Percentiles rank a stretch among this genome's conserved stretches.
Conservation (phyloP, 2,329 filamentous ascomycete species). For the Laburnicola sp. region DNA sequence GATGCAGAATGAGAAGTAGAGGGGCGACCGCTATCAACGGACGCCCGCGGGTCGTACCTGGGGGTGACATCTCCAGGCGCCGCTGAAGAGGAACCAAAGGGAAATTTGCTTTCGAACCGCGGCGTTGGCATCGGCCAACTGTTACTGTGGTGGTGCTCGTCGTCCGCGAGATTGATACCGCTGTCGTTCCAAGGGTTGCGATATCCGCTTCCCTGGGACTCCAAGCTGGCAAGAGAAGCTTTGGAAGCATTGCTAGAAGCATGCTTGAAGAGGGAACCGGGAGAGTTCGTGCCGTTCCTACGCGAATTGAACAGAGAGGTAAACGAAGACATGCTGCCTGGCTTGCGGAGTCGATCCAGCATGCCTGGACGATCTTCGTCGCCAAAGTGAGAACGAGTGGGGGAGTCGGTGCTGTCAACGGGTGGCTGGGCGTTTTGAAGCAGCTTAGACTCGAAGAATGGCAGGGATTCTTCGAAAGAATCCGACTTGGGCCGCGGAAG, state of each 20-base stretch:
- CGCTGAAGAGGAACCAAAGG: slow-evolving; percentile 57
- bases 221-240: slow-evolving; percentile 92
- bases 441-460: slow-evolving; percentile 95
- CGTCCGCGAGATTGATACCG: slow-evolving; percentile 86
- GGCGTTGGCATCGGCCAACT: slow-evolving; percentile 46
- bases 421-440: slow-evolving; percentile 87
- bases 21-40: slow-evolving; percentile 87
- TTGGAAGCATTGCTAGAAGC: slow-evolving; percentile 89
- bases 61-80: slow-evolving; percentile 78
- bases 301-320: slow-evolving; percentile 94
- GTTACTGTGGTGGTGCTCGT: slow-evolving; percentile 65
- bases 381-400: slow-evolving; percentile 80
- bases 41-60: slow-evolving; percentile 79
- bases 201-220: slow-evolving; percentile 92
- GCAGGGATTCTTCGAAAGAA: slow-evolving; percentile 95
- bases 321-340: slow-evolving; percentile 90
- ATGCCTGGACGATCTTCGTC: slow-evolving; percentile 79
- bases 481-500: slow-evolving; percentile 98
- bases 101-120: slow-evolving; percentile 62
- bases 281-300: slow-evolving; percentile 86
- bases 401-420: slow-evolving; percentile 77
- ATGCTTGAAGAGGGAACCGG: slow-evolving; percentile 80
- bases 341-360: slow-evolving; percentile 91
- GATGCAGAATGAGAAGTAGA: slow-evolving; percentile 96
- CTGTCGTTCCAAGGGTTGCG: slow-evolving; percentile 98